These are phyloP conservation scores for Mycotypha africana DNA, from an alignment of 371 early-diverging fungal genomes.

Conservation along the genomic window DNA sequence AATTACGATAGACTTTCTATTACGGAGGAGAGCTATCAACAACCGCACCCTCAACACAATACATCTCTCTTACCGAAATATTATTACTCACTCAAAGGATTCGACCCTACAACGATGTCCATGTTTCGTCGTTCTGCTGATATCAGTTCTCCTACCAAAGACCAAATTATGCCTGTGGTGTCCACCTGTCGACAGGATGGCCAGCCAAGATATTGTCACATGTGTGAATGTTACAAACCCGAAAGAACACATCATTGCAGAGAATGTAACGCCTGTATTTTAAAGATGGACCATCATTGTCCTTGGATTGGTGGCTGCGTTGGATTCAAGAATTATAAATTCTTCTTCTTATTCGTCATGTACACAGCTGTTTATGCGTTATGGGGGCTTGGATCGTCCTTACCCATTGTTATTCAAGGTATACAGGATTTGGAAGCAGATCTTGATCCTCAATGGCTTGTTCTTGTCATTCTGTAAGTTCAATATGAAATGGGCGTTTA, in stretches of 20 bases:
- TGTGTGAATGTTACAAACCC: conserved; percentile 53
- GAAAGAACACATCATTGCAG: conserved; percentile 62
- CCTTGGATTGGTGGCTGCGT: conserved; percentile 63
- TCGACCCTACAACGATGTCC: conserved; percentile 3
- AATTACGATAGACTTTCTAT: no score
- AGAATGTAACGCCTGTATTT: conserved; percentile 56
- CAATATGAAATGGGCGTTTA: no score
- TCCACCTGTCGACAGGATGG: conserved; percentile 46
- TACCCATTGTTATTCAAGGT: conserved; percentile 29
- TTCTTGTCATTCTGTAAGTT: no score
- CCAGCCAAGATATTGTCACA: conserved; percentile 45
- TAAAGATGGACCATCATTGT: conserved; percentile 67
- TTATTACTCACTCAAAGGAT: conserved; percentile 27
- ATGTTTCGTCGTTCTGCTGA: background rate
- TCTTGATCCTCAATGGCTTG: no score
- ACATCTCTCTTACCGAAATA: conserved; percentile 16
- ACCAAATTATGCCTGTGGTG: conserved; percentile 26
- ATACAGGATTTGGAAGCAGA: conserved; percentile 30
- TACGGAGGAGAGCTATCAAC: no score
- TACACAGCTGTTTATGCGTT: conserved; percentile 46
- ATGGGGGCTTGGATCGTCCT: conserved; percentile 34
- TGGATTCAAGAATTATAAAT: conserved; percentile 58
- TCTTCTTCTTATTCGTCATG: conserved; percentile 49
- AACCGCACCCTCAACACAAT: no score
- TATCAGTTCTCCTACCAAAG: no score